These are phyloP conservation scores for Starmerella potacharoeniae DNA, from an alignment of 805 yeast species.

Conservation along the genomic window DNA sequence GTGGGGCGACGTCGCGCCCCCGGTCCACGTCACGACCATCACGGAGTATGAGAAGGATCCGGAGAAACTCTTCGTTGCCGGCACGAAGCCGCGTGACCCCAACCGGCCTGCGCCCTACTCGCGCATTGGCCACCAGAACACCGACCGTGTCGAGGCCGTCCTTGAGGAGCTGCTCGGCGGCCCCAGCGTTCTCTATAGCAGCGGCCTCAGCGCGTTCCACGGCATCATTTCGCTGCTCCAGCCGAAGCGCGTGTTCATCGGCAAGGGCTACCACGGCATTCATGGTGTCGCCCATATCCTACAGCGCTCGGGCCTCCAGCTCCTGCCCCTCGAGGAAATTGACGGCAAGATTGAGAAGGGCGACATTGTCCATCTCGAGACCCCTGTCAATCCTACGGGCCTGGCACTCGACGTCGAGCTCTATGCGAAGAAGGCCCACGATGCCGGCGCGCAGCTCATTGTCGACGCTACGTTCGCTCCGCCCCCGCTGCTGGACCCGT, in stretches of 20 bases:
- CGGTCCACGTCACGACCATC: slow-evolving; percentile 74
- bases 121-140: slow-evolving; percentile 62
- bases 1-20: slow-evolving; percentile 42
- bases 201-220: slow-evolving; percentile 72
- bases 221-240: slow-evolving; percentile 59
- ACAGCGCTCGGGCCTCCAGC: slow-evolving; percentile 42
- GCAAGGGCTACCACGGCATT: slow-evolving; percentile 77
- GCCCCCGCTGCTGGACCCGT: slow-evolving; percentile 77
- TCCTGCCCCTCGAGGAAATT: slow-evolving; percentile 24
- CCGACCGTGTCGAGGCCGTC: slow-evolving; percentile 53
- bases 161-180: slow-evolving; percentile 50
- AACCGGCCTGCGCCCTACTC: slow-evolving; percentile 47
- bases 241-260: slow-evolving; percentile 66
- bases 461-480: slow-evolving; percentile 95
- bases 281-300: slow-evolving; percentile 57
- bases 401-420: slow-evolving; percentile 47
- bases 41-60: slow-evolving; percentile 54
- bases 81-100: slow-evolving; percentile 18
- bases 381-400: slow-evolving; percentile 84
- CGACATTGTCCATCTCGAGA: slow-evolving; percentile 57
- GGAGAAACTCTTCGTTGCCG: slow-evolving; percentile 36
- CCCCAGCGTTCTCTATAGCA: slow-evolving; percentile 56
- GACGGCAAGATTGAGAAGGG: slow-evolving; percentile 45
- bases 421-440: slow-evolving; percentile 62
- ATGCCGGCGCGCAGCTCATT: slow-evolving; percentile 56